Evolutionary conservation across 1,284 basidiomycete species (phyloP).

Genomic region (Cerrena zonata): DNA sequence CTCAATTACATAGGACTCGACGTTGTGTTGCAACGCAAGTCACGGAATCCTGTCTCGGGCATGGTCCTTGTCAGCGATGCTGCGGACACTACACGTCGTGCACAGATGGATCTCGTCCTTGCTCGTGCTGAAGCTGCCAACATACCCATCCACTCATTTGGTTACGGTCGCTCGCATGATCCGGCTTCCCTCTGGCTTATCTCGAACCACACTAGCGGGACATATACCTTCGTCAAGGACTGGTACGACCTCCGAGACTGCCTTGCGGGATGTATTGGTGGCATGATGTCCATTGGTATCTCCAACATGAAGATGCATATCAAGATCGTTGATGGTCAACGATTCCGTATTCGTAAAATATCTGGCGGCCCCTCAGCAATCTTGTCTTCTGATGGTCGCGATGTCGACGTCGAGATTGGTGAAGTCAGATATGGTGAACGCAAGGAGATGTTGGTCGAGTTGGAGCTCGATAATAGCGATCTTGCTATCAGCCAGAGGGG

Average conservation of each 20-base stretch:
- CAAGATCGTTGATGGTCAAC: conserved; percentile 75
- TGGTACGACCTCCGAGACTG: conserved; percentile 90
- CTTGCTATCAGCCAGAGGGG: conserved; percentile 25
- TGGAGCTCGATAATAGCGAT: conserved; percentile 80
- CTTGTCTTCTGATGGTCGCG: conserved; percentile 79
- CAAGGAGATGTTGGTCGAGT: conserved; percentile 90
- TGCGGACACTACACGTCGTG: conserved; percentile 82
- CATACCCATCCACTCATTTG: conserved; percentile 92
- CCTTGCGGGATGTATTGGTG: conserved; percentile 86
- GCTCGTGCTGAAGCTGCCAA: conserved; percentile 93
- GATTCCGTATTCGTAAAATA: conserved; percentile 87
- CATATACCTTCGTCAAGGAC: conserved; percentile 95
- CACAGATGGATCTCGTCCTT: conserved; percentile 97
- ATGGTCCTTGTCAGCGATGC: conserved; percentile 92
- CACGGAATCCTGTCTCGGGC: conserved; percentile 82
- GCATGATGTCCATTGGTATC: conserved; percentile 88
- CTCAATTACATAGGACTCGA: conserved; percentile 62
- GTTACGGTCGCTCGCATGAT: conserved; percentile 93
- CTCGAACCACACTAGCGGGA: conserved; percentile 93
- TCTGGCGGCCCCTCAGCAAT: conserved; percentile 80
- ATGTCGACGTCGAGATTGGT: conserved; percentile 92
- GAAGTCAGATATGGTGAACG: conserved; percentile 87
- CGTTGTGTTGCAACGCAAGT: conserved; percentile 87
- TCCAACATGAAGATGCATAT: conserved; percentile 89
- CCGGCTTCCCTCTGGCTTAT: conserved; percentile 98